Evolutionary conservation across 257 asterid genomes (phyloP), one percentile per base, ranked within the genome.

Genomic region (Ilex aquifolium): DNA sequence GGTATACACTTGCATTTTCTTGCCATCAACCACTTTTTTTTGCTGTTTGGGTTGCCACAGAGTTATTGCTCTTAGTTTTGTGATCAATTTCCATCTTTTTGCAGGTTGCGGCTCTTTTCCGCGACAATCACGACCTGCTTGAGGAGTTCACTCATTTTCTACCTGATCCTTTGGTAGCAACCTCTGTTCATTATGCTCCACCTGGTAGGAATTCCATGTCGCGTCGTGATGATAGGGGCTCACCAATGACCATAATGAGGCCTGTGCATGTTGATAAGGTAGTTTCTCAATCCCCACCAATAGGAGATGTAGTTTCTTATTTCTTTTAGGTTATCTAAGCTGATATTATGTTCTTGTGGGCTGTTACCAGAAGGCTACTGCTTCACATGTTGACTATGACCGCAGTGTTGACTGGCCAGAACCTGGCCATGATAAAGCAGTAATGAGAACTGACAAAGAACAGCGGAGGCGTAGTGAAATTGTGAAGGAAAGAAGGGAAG

Each of bases 121-220:
- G 72, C 61, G 87, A 80, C 73, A 95, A 94, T 66, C 73, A 79
- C 62, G 97, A 90, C 80, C 85, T 90, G 63, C 99, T 94, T 76
- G 92, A 74, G 44, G 97, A 94, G 77, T 94, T 94, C 81, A 76
- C 87, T 68, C 96, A 84, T 76, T 90, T 94, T 77, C 75, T 94
- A 68, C 99, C 97, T 58, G 88, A 86, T 75, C 65, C 83, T 57
- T 72, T 86, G 31, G 90, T 90, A 31, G 73, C 85, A 60, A 85
- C 80, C 56, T 72, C 88, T 21, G 27, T 21, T 61, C 51, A 63
- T 65, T 83, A 71, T 74, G 40, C 52, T 74, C 70, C 77, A 44
- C 88, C 70, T 64, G 70, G 69, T 74, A 74, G 84, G 76, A 81
- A 81, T 64, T 74, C 73, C 70, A 66, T 63, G 61, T 59, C 60